Evolutionary conservation across 495 filamentous ascomycete species (phyloP).

Genomic region (Thermothielavioides terrestris): DNA sequence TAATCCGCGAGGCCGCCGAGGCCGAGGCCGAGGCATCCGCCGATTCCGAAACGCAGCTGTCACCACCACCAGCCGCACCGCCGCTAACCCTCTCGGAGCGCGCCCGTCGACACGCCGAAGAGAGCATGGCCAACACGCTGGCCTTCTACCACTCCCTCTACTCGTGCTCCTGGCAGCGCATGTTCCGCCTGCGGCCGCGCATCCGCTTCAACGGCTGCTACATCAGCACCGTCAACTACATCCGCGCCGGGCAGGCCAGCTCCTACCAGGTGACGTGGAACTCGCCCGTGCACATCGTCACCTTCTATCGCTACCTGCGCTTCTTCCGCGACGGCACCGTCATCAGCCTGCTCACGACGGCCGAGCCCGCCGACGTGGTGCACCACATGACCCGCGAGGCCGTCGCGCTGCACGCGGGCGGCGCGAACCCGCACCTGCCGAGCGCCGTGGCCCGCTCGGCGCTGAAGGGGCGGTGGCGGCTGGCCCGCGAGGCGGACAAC

Average conservation of each 20-base stretch:
- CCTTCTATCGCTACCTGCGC: constrained; percentile 92
- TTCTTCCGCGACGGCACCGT: constrained; percentile 86
- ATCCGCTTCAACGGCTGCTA: constrained; percentile 92
- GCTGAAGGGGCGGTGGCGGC: constrained; percentile 34
- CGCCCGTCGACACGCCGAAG: constrained; percentile 18
- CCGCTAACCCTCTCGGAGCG: constrained; percentile 22
- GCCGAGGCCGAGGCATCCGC: constrained; percentile 3
- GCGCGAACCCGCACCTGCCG: constrained; percentile 25
- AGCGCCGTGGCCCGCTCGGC: constrained; percentile 27
- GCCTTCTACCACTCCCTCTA: constrained; percentile 37
- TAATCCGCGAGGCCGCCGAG: constrained; percentile 16
- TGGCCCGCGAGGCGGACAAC: constrained; percentile 20
- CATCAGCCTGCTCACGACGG: constrained; percentile 67
- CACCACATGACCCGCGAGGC: constrained; percentile 51
- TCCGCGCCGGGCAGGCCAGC: constrained; percentile 60
- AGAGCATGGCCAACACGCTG: constrained; percentile 28
- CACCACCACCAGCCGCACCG: constrained; percentile 17
- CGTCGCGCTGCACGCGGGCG: constrained; percentile 20
- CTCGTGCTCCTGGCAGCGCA: constrained; percentile 45
- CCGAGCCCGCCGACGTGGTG: constrained; percentile 77
- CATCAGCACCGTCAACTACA: constrained; percentile 94
- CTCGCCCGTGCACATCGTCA: constrained; percentile 88
- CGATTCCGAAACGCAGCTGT: neutral
- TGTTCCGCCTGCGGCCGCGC: constrained; percentile 76
- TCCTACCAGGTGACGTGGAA: constrained; percentile 56